Percentiles rank a stretch among this genome's conserved stretches.
Conservation (phyloP, 768 basidiomycete genomes). For the Trametes meyenii region DNA sequence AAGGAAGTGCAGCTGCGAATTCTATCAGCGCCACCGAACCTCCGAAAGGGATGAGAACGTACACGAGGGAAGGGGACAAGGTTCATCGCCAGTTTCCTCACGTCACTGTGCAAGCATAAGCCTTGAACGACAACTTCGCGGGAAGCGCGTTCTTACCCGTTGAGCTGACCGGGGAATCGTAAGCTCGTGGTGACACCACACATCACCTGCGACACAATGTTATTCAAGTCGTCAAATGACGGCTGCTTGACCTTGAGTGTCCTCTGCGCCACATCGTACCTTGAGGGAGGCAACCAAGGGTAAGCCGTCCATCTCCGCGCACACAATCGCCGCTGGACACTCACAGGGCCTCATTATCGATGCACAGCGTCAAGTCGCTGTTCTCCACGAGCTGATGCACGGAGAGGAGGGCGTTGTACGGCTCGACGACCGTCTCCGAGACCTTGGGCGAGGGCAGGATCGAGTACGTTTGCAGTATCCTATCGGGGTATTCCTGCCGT, state of each 20-base stretch:
- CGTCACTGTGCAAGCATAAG: constrained; percentile 51
- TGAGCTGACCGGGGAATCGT: constrained; percentile 92
- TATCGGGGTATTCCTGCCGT: constrained; percentile 60
- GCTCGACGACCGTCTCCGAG: constrained; percentile 65
- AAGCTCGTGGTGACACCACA: constrained; percentile 91
- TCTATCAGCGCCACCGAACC: neutral
- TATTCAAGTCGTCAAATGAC: constrained; percentile 67
- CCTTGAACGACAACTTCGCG: constrained; percentile 8
- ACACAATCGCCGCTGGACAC: constrained; percentile 28
- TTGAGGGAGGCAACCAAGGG: constrained; percentile 31
- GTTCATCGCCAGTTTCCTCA: constrained; percentile 92
- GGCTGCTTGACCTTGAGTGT: constrained; percentile 69
- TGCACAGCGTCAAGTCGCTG: constrained; percentile 79
- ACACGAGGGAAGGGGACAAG: constrained; percentile 95
- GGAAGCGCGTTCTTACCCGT: constrained; percentile 56
- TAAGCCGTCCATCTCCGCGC: neutral
- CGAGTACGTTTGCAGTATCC: constrained; percentile 56
- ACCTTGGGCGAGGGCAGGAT: constrained; percentile 59
- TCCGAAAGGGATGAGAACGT: constrained; percentile 29
- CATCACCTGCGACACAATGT: constrained; percentile 87
- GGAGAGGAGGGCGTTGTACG: constrained; percentile 85
- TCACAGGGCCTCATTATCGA: constrained; percentile 87
- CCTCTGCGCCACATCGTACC: constrained; percentile 71
- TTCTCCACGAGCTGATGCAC: constrained; percentile 89
- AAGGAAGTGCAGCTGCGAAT: constrained; percentile 85